Conservation (phyloP, 2,329 filamentous ascomycete species). For the Juglanconis oblonga region DNA sequence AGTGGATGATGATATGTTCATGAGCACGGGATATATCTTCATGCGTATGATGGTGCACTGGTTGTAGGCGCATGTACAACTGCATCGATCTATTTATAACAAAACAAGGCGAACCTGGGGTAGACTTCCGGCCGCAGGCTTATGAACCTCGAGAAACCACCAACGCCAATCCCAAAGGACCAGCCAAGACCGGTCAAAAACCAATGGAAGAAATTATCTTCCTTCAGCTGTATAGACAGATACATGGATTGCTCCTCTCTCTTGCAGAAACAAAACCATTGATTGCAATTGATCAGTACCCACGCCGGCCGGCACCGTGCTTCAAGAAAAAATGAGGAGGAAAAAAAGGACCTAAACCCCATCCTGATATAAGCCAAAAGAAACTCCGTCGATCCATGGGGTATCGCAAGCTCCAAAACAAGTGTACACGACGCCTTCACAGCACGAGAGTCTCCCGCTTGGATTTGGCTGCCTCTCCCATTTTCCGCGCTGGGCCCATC, state of each 20-base stretch:
- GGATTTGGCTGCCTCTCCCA: conserved; percentile 5
- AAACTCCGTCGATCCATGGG: conserved; percentile 8
- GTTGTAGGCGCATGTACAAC: conserved; percentile 6
- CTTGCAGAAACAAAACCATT: neutral
- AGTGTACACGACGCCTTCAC: conserved; percentile 4
- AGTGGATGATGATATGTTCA: neutral
- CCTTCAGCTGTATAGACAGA: neutral
- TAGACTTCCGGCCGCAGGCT: neutral
- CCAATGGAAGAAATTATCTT: conserved; percentile 4
- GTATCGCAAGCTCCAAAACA: conserved; percentile 17
- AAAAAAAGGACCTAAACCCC: neutral
- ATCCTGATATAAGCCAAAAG: neutral
- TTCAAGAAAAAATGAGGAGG: neutral
- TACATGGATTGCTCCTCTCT: neutral
- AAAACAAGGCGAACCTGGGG: neutral
- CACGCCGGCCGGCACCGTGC: neutral
- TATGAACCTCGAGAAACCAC: neutral
- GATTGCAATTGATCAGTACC: neutral
- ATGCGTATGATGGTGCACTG: conserved; percentile 2
- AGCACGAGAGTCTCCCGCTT: conserved; percentile 10
- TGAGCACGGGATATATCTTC: neutral
- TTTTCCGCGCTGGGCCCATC: conserved; percentile 7
- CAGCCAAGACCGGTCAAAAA: neutral
- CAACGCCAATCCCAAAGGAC: conserved; percentile 2
- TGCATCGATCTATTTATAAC: conserved; percentile 10